Evolutionary conservation across 139 green algal genomes (phyloP), one percentile per base, ranked within the genome.

Genomic region (Chlamydomonas sp.): DNA sequence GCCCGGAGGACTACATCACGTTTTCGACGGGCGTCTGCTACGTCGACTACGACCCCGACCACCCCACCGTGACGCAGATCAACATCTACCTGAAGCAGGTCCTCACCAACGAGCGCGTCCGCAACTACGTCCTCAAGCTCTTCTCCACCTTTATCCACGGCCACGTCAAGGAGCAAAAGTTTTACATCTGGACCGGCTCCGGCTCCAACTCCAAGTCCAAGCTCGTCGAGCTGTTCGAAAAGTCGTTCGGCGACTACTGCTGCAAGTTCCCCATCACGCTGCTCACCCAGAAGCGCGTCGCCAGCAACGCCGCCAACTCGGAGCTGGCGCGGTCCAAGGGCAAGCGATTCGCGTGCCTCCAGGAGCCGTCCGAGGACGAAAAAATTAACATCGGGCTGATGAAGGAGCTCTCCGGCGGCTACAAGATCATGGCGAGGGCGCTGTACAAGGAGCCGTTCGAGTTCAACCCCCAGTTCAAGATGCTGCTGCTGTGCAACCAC

Each of bases 401-500:
- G 43, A 69, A 69, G 38, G 63, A 71, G 54, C 64, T 69, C 6
- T 64, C 71, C 1, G 64, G 63, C 28, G 63, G 54, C 1, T 38
- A 69, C 30, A 49, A 35, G 2, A 65, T 73, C 65, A 48, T 54
- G 38, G 38, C 43, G 8, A 30, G 72, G 31, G 24, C 28, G 35
- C n/a, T 65, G 1, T 67, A 67, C 39, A 65, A 69, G 38, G 38
- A 66, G 16, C 63, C 64, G 22, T 54, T 73, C 28, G 63, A 77
- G 61, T 77, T 62, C 37, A 69, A 73, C 31, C 65, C 72, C 4
- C 29, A 67, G 31, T 73, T 48, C 4, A 35, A 57, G 13, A 57
- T 77, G 20, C 33, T 59, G 22, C 37, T 77, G 22, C 3, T 49
- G 5, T 73, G 65, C 58, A 77, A 77, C 64, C 30, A 64, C 33